Conservation (phyloP, 495 filamentous ascomycete genomes). For the Bacidia rubella region DNA sequence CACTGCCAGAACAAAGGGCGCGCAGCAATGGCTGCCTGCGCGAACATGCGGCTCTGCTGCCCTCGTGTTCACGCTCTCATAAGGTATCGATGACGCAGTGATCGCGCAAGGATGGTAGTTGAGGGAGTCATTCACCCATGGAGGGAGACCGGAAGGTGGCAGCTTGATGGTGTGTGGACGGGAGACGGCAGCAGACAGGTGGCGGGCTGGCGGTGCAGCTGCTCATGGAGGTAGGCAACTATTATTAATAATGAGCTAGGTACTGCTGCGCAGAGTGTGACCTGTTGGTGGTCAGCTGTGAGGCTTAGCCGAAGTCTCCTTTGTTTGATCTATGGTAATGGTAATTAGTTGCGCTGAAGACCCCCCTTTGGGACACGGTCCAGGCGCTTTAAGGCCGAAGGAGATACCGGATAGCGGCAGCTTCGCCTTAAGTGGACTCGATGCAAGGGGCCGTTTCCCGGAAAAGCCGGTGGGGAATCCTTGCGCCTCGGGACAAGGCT, state of each 20-base stretch:
- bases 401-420: too few species aligned
- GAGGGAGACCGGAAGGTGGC: neutral
- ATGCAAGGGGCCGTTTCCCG: neutral
- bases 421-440: neutral
- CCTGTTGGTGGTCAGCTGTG: neutral
- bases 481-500: neutral
- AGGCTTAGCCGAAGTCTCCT: neutral
- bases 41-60: neutral
- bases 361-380: too few species aligned
- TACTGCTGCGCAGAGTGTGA: neutral
- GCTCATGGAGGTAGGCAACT: neutral
- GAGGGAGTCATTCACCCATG: neutral
- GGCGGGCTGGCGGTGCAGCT: neutral
- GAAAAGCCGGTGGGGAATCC: neutral
- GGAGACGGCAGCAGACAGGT: neutral
- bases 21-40: constrained; percentile 1
- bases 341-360: too few species aligned
- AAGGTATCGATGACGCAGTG: neutral
- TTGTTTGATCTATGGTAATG: neutral
- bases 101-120: neutral
- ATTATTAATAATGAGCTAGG: neutral
- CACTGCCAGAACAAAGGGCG: neutral
- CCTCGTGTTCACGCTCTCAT: neutral
- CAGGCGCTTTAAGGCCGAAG: too few species aligned
- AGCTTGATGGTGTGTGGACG: neutral